Evolutionary conservation across 805 yeast species (phyloP), one percentile per base, ranked within the genome.

Genomic region (Wickerhamomyces queroliae): DNA sequence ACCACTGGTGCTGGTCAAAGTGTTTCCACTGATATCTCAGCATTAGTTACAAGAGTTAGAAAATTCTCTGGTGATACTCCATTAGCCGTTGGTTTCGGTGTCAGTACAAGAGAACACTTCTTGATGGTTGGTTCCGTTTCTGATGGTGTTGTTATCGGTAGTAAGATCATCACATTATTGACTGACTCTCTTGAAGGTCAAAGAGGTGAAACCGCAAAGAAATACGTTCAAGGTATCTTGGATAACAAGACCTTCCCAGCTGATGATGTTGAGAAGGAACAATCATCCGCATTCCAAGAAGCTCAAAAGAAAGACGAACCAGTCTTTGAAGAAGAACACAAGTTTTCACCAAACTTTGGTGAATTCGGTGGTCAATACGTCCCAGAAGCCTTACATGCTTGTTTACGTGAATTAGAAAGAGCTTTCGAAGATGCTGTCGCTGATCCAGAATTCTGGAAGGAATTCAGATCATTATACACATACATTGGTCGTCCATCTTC

Each of bases 301-400:
- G 33, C 33, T 32, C 49, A 56, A 12, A 64, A 68, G 31, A 41
- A 51, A 13, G 52, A 54, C 16, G 51, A 50, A 17, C 43, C 54
- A 8, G 56, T 58, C 7, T 74, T 76, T 46, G 69, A 69, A 42
- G 93, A 83, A 60, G 44, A 47, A 5, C 93, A 84, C 57, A 74
- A 77, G 46, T 84, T 75, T 58, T 74, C 79, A 49, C 83, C 91
- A 41, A 73, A 83, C 46, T 91, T 91, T 54, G 99, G 98, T 56
- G 89, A 80, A 36, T 95, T 88, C 58, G 99, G 99, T 61, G 99
- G 99, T 44, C 99, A 93, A 68, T 93, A 88, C 58, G 99, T 93
- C 30, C 99, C 99, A 29, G 99, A 93, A 69, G 87, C 95, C 18
- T 69, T 93, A 56, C 91, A 90, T 64, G 77, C 95, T 33, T 91